Evolutionary conservation across 1,284 basidiomycete genomes (phyloP).

Genomic region (Puccinia novopanici): DNA sequence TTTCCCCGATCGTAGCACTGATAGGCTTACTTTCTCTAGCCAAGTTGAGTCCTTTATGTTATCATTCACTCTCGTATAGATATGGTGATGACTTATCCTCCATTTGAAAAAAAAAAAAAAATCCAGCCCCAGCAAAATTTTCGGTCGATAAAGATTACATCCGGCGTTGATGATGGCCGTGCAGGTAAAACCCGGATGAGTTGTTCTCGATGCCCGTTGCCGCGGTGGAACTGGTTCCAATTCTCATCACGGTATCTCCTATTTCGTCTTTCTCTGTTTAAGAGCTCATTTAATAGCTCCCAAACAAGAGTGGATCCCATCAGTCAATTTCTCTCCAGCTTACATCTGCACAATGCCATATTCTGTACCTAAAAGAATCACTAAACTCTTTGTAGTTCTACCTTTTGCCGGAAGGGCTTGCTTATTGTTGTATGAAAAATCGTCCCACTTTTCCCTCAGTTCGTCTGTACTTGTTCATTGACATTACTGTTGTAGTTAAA

Average conservation of each 20-base stretch:
- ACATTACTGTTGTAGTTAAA: no score
- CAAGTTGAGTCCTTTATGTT: constrained; percentile 33
- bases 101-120: neutral
- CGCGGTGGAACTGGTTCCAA: no score
- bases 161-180: neutral
- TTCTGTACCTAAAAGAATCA: no score
- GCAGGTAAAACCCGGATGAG: neutral
- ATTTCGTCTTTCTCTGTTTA: neutral
- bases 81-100: neutral
- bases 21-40: constrained; percentile 26
- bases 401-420: no score
- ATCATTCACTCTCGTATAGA: neutral
- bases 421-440: no score
- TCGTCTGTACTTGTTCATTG: no score
- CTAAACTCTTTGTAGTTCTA: neutral
- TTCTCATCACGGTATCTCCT: no score
- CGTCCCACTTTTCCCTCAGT: no score
- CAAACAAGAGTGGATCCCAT: neutral
- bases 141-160: constrained; percentile 8
- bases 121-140: constrained; percentile 7
- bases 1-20: constrained; percentile 33
- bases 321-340: neutral
- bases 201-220: neutral
- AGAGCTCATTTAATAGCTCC: neutral
- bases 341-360: no score